Conservation (phyloP, 768 basidiomycete genomes). For the Lactarius tabidus region DNA sequence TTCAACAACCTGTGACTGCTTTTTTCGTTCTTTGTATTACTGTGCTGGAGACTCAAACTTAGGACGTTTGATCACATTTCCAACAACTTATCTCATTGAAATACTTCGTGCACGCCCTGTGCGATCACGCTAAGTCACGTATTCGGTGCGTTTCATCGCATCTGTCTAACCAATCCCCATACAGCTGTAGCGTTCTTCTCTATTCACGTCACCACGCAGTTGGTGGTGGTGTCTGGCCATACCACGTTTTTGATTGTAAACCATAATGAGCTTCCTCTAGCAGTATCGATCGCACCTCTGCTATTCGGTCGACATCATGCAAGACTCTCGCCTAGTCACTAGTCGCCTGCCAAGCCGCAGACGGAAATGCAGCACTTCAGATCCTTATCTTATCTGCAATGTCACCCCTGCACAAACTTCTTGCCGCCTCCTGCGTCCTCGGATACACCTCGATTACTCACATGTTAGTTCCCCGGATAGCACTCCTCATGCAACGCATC, state of each 20-base stretch:
- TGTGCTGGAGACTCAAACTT: not conserved
- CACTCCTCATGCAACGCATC: slow-evolving; percentile 47
- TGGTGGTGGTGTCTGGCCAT: not conserved
- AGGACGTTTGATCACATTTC: not conserved
- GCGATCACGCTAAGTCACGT: not conserved
- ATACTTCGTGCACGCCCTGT: too few species aligned
- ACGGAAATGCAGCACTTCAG: not conserved
- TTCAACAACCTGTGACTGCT: not conserved
- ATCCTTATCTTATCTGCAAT: not conserved
- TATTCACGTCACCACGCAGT: not conserved
- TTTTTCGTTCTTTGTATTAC: not conserved
- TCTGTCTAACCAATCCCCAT: not conserved
- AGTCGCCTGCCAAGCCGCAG: too few species aligned
- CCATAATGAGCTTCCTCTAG: too few species aligned
- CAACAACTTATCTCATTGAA: too few species aligned
- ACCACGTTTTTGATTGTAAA: too few species aligned
- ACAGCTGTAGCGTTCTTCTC: not conserved
- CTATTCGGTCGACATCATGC: too few species aligned
- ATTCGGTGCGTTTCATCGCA: not conserved
- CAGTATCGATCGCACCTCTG: too few species aligned
- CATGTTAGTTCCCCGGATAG: slow-evolving; percentile 60
- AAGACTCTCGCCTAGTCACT: too few species aligned
- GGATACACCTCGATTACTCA: slow-evolving; percentile 79
- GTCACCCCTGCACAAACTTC: slow-evolving; percentile 47
- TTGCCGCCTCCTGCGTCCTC: slow-evolving; percentile 61